Base-by-base conservation (phyloP, 495 filamentous ascomycete species). In the Pyronema domesticum region DNA sequence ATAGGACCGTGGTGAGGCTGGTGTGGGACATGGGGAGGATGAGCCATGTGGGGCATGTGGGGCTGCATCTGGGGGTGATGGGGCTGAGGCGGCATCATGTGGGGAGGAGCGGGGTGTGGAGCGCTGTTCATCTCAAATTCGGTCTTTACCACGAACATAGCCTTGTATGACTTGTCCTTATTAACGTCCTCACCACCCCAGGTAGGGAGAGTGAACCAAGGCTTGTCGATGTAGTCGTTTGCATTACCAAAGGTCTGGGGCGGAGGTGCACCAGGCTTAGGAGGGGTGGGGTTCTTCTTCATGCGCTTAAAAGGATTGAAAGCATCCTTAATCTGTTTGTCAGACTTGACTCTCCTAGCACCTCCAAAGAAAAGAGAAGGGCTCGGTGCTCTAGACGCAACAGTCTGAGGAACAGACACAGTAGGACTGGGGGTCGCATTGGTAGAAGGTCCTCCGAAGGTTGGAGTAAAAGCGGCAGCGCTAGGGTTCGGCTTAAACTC, bases 401-500 rank as follows among this genome's bases (percentile, higher is more conserved):
- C 73, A 34, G 67, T 72, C 13, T 71, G 70, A 35, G 68, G 62
- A 61, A 68, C 71, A 11, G 73, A 62, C 6, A 57, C 35, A 30
- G 69, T 72, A 13, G 77, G 74, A 57, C 73, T 80, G 19, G 76
- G 74, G 46, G 74, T 68, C 55, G 66, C 68, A 55, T 68, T 69
- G 34, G 71, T 72, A 54, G 67, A 68, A 55, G 67, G 58, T 46
- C 69, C 73, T 51, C 66, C 70, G 34, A 65, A 55, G 15, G 37
- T 65, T 35, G 80, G 82, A 36, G 76, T 81, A 64, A 86, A 85
- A 1, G 79, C 72, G 53, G 69, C 76, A 1, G 81, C 82, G 19
- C 74, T 73, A 15, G 82, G 82, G 58, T 84, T 84, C 3, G 80
- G 80, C 58, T 76, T 80, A 67, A 86, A 86, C 53, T 84, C 81